A percentile compares a stretch with the other conserved stretches of the same genome.
These are phyloP conservation scores for Boletus sp. DNA, from an alignment of 1,284 basidiomycete species.

Conservation along the genomic window DNA sequence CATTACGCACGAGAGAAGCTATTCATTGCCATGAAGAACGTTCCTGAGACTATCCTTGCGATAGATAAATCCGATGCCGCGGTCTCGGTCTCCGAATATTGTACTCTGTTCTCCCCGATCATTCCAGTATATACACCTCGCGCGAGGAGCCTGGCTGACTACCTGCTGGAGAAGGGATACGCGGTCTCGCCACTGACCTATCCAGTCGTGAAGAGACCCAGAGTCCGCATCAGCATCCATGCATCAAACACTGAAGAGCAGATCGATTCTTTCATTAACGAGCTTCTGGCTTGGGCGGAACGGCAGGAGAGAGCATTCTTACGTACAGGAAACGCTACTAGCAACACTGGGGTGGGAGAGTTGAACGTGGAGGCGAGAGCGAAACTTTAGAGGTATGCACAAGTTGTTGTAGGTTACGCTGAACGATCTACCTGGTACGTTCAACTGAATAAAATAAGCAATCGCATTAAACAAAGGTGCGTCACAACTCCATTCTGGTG, in stretches of 20 bases:
- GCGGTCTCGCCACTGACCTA: slow-evolving; percentile 13
- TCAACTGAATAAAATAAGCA: too few species aligned
- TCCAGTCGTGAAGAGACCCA: slow-evolving; percentile 16
- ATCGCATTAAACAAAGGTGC: too few species aligned
- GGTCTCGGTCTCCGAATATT: not conserved
- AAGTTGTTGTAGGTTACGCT: not conserved
- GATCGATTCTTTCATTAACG: slow-evolving; percentile 10
- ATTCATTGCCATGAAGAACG: slow-evolving; percentile 1
- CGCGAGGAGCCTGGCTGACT: slow-evolving; percentile 11
- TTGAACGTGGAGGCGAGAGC: slow-evolving; percentile 5
- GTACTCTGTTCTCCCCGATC: slow-evolving; percentile 18
- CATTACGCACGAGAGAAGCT: slow-evolving; percentile 17
- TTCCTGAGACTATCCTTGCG: slow-evolving; percentile 12
- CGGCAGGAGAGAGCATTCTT: not conserved
- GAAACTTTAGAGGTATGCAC: slow-evolving; percentile 7
- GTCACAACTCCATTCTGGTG: too few species aligned
- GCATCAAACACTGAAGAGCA: slow-evolving; percentile 20
- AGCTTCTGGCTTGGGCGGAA: slow-evolving; percentile 17
- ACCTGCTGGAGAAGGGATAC: slow-evolving; percentile 17
- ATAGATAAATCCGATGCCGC: not conserved
- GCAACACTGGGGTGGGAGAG: not conserved
- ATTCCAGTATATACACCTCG: slow-evolving; percentile 21
- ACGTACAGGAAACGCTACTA: not conserved
- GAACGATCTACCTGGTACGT: too few species aligned
- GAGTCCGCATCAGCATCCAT: slow-evolving; percentile 23